Evolutionary conservation across 2,329 filamentous ascomycete genomes (phyloP).

Genomic region (Verticillium tricorpus): DNA sequence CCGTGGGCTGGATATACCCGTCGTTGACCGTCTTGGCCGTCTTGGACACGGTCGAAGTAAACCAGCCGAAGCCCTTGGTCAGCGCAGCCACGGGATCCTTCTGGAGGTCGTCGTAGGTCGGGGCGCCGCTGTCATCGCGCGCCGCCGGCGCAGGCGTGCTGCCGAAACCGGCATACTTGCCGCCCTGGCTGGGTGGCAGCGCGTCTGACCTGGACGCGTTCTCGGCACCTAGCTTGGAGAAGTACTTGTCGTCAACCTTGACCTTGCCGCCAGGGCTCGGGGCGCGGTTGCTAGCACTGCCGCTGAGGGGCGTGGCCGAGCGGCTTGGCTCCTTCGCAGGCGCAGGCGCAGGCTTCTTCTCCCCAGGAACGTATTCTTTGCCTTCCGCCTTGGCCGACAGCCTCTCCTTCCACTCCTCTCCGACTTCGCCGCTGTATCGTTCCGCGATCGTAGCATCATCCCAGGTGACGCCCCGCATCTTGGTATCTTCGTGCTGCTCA

Average conservation of each 20-base stretch:
- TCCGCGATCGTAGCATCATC: constrained; percentile 88
- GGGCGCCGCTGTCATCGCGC: constrained; percentile 43
- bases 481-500: constrained; percentile 63
- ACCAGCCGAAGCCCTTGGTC: constrained; percentile 92
- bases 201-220: constrained; percentile 73
- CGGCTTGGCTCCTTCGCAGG: constrained; percentile 31
- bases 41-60: constrained; percentile 81
- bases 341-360: constrained; percentile 46
- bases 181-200: constrained; percentile 82
- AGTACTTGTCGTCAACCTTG: constrained; percentile 81
- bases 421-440: constrained; percentile 82
- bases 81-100: constrained; percentile 85
- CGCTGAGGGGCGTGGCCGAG: constrained; percentile 35
- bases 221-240: constrained; percentile 75
- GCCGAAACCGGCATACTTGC: constrained; percentile 89
- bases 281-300: constrained; percentile 31
- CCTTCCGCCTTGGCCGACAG: constrained; percentile 84
- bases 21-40: constrained; percentile 89
- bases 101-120: constrained; percentile 81
- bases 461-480: constrained; percentile 66
- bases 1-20: constrained; percentile 86
- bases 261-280: constrained; percentile 44
- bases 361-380: constrained; percentile 73
- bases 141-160: constrained; percentile 60
- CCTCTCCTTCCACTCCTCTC: constrained; percentile 93